Evolutionary conservation across 1,284 basidiomycete species (phyloP).

Genomic region (Meira nashicola): DNA sequence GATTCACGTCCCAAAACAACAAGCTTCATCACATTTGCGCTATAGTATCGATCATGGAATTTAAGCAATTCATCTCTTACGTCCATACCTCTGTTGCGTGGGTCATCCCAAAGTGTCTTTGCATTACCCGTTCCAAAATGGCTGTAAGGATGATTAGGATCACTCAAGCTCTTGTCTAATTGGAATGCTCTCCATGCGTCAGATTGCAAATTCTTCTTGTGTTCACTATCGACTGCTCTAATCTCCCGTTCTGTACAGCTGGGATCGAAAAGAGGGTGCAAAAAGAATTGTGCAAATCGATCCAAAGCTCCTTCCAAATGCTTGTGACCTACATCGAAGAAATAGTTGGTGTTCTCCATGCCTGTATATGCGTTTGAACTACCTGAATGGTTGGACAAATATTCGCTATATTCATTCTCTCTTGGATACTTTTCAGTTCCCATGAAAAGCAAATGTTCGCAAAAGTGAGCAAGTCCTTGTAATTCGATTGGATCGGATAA

Average conservation of each 20-base stretch:
- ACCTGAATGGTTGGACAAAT: slow-evolving; percentile 84
- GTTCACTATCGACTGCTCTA: slow-evolving; percentile 94
- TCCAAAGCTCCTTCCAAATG: slow-evolving; percentile 78
- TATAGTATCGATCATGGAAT: slow-evolving; percentile 93
- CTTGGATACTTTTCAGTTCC: slow-evolving; percentile 57
- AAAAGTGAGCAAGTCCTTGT: slow-evolving; percentile 77
- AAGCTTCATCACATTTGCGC: slow-evolving; percentile 86
- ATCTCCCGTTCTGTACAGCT: slow-evolving; percentile 90
- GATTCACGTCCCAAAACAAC: slow-evolving; percentile 85
- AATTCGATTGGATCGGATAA: slow-evolving; percentile 70
- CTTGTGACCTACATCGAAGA: slow-evolving; percentile 82
- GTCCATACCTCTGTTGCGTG: slow-evolving; percentile 66
- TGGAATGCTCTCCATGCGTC: slow-evolving; percentile 97
- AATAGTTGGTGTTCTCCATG: slow-evolving; percentile 88
- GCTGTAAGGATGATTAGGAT: slow-evolving; percentile 72
- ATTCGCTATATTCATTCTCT: slow-evolving; percentile 59
- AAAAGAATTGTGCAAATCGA: slow-evolving; percentile 91
- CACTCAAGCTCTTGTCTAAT: slow-evolving; percentile 80
- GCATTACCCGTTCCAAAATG: slow-evolving; percentile 93
- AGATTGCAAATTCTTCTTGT: slow-evolving; percentile 95
- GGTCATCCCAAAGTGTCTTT: slow-evolving; percentile 69
- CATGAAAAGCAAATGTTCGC: slow-evolving; percentile 95
- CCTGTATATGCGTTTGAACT: slow-evolving; percentile 90
- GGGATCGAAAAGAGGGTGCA: slow-evolving; percentile 80
- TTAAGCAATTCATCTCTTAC: slow-evolving; percentile 84